phyloP scores from a whole-genome alignment of 208 protist genomes.

The Wallacemonas sp. region DNA sequence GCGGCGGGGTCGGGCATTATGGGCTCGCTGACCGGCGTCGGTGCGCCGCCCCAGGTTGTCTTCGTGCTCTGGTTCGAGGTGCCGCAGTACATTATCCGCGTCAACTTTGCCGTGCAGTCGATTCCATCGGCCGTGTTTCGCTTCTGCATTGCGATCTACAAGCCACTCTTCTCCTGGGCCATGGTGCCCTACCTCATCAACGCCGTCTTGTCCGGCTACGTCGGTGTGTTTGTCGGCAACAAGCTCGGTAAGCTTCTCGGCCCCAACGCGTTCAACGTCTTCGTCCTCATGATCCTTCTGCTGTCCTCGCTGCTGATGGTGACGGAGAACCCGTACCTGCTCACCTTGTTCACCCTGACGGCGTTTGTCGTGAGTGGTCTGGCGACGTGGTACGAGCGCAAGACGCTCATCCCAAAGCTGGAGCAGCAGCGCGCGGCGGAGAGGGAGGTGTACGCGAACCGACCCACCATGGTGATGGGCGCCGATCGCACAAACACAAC shows the following conservation, averaged over 20 bases:
- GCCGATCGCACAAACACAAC: not conserved
- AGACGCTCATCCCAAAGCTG: constrained; percentile 21
- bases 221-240: constrained; percentile 29
- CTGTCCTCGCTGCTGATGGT: constrained; percentile 41
- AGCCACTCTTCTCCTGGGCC: constrained; percentile 16
- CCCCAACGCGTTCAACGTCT: constrained; percentile 35
- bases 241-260: constrained; percentile 43
- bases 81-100: constrained; percentile 41
- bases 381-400: constrained; percentile 31
- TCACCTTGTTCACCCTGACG: constrained; percentile 12
- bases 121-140: constrained; percentile 34
- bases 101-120: constrained; percentile 41
- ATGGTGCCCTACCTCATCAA: constrained; percentile 39
- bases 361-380: constrained; percentile 10
- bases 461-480: not conserved
- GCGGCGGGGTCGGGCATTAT: constrained; percentile 31
- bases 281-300: constrained; percentile 39
- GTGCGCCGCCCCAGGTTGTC: constrained; percentile 43
- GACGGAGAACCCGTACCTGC: constrained; percentile 25
- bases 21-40: constrained; percentile 42
- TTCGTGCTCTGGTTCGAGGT: constrained; percentile 50
- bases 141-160: constrained; percentile 33
- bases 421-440: constrained; percentile 23
- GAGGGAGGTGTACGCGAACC: constrained; percentile 20
- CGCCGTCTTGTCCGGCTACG: constrained; percentile 29